Conservation (phyloP, 768 basidiomycete genomes). For the Calocera cornea region DNA sequence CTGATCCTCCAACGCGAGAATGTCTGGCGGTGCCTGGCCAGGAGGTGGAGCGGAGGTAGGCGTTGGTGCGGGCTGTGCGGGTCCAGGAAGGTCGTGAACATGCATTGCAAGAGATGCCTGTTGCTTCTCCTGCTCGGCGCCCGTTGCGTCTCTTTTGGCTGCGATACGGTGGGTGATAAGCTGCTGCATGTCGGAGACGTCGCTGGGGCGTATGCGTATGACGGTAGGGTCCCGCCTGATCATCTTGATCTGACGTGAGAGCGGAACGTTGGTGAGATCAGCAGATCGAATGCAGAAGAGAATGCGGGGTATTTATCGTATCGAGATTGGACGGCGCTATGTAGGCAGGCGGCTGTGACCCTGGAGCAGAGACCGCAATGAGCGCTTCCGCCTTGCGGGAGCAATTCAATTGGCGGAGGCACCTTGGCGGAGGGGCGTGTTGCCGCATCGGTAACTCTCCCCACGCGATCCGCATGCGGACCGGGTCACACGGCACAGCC, state of each 20-base stretch:
- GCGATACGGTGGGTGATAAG: not conserved
- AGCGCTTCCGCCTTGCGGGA: too few relatives aligned
- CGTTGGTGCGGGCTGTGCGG: not conserved
- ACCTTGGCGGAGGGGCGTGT: too few relatives aligned
- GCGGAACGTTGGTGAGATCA: not conserved
- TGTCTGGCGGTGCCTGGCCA: not conserved
- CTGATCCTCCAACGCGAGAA: not conserved
- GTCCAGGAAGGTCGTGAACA: not conserved
- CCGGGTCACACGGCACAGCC: not conserved
- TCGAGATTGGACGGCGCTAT: too few relatives aligned
- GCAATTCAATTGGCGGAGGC: too few relatives aligned
- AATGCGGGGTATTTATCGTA: too few relatives aligned
- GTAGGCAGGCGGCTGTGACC: too few relatives aligned
- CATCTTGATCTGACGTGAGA: not conserved
- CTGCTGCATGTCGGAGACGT: not conserved
- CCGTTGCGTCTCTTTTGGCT: not conserved
- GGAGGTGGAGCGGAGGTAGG: not conserved
- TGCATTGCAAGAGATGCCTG: not conserved
- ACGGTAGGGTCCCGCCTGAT: constrained; percentile 1
- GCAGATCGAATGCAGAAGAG: too few relatives aligned
- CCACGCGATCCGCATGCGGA: too few relatives aligned
- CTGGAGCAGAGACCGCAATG: too few relatives aligned
- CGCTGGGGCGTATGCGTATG: not conserved
- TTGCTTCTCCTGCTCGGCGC: not conserved
- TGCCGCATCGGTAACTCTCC: too few relatives aligned